Evolutionary conservation across 2,329 filamentous ascomycete genomes (phyloP).

Genomic region (Spiromastix sp.): DNA sequence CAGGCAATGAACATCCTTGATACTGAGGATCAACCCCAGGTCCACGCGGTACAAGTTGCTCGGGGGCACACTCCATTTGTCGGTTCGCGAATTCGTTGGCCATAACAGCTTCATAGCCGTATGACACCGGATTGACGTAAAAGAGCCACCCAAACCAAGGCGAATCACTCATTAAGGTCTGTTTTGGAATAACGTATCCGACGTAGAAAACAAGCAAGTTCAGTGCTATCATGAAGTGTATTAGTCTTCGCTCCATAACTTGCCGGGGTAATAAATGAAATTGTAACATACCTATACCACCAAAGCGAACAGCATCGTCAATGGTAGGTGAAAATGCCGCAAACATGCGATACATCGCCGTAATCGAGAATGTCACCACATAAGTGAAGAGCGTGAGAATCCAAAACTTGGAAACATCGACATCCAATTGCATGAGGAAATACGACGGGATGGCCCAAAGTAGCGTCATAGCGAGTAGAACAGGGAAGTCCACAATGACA

Average conservation of each 20-base stretch:
- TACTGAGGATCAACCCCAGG: slow-evolving; percentile 44
- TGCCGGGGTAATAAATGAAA: slow-evolving; percentile 57
- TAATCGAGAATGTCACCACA: slow-evolving; percentile 18
- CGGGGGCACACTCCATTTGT: slow-evolving; percentile 47
- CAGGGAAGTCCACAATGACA: slow-evolving; percentile 52
- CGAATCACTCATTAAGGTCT: slow-evolving; percentile 43
- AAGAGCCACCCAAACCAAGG: slow-evolving; percentile 59
- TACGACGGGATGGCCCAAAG: slow-evolving; percentile 56
- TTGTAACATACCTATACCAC: slow-evolving; percentile 43
- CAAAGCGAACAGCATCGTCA: slow-evolving; percentile 56
- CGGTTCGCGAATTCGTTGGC: slow-evolving; percentile 54
- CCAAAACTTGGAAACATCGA: slow-evolving; percentile 8
- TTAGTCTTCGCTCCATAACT: slow-evolving; percentile 46
- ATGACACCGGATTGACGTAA: slow-evolving; percentile 45
- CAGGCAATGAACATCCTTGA: slow-evolving; percentile 53
- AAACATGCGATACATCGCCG: slow-evolving; percentile 56
- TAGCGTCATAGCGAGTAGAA: slow-evolving; percentile 48
- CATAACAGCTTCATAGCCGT: slow-evolving; percentile 57
- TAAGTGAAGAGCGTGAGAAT: slow-evolving; percentile 6
- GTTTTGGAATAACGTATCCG: slow-evolving; percentile 47
- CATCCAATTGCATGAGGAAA: slow-evolving; percentile 29
- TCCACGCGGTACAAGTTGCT: slow-evolving; percentile 50
- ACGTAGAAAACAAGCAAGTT: slow-evolving; percentile 4
- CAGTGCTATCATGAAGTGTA: slow-evolving; percentile 17
- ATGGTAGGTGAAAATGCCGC: slow-evolving; percentile 54